Base-by-base conservation (phyloP, 495 filamentous ascomycete genomes). In the Aspergillus kassunensis region DNA sequence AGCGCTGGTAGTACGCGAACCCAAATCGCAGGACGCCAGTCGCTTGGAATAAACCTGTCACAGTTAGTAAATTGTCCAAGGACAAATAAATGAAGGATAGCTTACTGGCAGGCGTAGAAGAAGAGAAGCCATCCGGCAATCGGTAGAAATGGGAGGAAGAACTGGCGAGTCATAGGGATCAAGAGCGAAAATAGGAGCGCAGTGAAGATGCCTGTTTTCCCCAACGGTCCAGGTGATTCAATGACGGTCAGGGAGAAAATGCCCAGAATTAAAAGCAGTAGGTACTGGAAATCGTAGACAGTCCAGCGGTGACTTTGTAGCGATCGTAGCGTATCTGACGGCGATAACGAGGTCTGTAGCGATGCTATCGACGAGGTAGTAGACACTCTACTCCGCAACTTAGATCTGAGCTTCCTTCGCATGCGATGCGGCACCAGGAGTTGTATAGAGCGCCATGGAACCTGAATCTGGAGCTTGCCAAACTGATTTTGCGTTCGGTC, bases 1-100 rank as follows among this genome's bases (percentile, higher is more conserved):
- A 97, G 80, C n/a, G 92, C 88, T 3, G 92, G 92, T 11, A 97
- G 78, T 18, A 97, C 89, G 52, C 89, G 87, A 51, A 96, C 92
- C 87, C 90, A 96, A 58, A 97, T 96, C 36, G 87, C 86, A 40
- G 90, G 90, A 34, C 92, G 81, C 70, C 87, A 91, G 59, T 90
- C 87, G 50, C 80, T 78, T 9, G 89, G 87, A 56, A 97, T 86
- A 69, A 95, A 97, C 54, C 87, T 91, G 64, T 40, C 56, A 42
- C 10, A 2, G 59, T 71, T 37, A 69, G 60, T 50, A 18, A 34
- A 21, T 7, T 30, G 2, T 30, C 16, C 51, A 25, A 39, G 16
- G 4, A 18, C 29, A 27, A 33, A 15, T 30, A 23, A 30, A 40
- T 9, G 30, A 33, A n/a, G 35, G 46, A 25, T 42, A 53, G 80